Evolutionary conservation across 495 filamentous ascomycete species (phyloP).

Genomic region (Cairneyella variabilis): DNA sequence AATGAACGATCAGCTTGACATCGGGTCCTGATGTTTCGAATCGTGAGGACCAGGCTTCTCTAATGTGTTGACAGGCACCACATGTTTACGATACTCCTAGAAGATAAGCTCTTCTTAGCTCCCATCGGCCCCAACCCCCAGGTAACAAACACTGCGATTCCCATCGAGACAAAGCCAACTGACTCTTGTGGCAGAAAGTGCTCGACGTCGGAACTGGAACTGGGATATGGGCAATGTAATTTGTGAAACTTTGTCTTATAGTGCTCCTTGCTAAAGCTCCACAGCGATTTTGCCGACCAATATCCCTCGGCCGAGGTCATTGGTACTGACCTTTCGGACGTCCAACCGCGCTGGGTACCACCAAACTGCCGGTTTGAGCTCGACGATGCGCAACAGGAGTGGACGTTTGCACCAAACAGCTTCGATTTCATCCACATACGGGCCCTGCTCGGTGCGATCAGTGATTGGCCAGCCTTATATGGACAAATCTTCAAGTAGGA

Average conservation of each 20-base stretch:
- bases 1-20: conserved; percentile 21
- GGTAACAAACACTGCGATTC: background rate
- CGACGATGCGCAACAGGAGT: conserved; percentile 51
- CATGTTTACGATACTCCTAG: conserved; percentile 32
- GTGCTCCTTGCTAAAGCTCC: conserved; percentile 47
- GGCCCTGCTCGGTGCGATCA: conserved; percentile 37
- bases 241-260: conserved; percentile 44
- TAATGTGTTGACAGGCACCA: conserved; percentile 26
- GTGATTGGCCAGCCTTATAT: conserved; percentile 30
- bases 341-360: conserved; percentile 29
- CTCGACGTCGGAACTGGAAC: conserved; percentile 24
- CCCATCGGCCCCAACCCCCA: conserved; percentile 21
- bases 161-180: too few relatives aligned
- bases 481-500: conserved; percentile 14
- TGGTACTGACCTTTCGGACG: conserved; percentile 26
- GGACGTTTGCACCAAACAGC: conserved; percentile 38
- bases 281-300: conserved; percentile 33
- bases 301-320: background rate
- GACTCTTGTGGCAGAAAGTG: conserved; percentile 16
- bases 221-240: conserved; percentile 51
- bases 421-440: conserved; percentile 55
- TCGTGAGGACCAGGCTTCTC: background rate
- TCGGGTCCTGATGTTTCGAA: too few relatives aligned
- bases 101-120: conserved; percentile 30
- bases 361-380: conserved; percentile 51